phyloP scores from a whole-genome alignment of 2,329 filamentous ascomycete species.

The Claviceps purpurea region DNA sequence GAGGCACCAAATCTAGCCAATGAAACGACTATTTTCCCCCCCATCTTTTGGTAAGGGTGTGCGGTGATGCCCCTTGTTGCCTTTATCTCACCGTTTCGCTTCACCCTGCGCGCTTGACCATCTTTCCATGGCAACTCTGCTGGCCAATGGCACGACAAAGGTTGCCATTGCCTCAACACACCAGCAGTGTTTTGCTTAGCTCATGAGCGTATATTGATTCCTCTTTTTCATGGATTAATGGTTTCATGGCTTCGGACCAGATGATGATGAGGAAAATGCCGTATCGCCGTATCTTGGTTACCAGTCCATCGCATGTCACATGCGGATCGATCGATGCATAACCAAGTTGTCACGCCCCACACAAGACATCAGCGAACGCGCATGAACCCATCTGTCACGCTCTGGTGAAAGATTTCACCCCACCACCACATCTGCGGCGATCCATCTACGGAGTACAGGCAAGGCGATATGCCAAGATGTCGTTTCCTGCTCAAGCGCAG shows the following conservation, averaged over 20 bases:
- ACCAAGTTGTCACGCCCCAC: neutral
- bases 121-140: neutral
- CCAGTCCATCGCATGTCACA: neutral
- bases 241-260: neutral
- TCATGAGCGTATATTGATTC: neutral
- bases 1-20: constrained; percentile 1
- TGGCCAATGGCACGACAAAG: neutral
- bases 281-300: neutral
- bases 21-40: neutral
- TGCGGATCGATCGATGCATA: neutral
- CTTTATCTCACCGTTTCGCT: neutral
- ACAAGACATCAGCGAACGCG: neutral
- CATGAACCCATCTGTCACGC: constrained; percentile 1
- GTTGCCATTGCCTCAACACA: neutral
- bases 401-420: neutral
- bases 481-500: neutral
- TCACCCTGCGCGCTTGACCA: neutral
- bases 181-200: neutral
- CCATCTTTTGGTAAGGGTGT: neutral
- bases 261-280: neutral
- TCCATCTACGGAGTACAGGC: too few species aligned
- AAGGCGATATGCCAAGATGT: neutral
- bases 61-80: neutral
- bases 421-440: neutral
- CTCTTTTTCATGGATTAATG: neutral